Evolutionary conservation across 345 rosid species (phyloP).

Genomic region (Bretschneidera sinensis): DNA sequence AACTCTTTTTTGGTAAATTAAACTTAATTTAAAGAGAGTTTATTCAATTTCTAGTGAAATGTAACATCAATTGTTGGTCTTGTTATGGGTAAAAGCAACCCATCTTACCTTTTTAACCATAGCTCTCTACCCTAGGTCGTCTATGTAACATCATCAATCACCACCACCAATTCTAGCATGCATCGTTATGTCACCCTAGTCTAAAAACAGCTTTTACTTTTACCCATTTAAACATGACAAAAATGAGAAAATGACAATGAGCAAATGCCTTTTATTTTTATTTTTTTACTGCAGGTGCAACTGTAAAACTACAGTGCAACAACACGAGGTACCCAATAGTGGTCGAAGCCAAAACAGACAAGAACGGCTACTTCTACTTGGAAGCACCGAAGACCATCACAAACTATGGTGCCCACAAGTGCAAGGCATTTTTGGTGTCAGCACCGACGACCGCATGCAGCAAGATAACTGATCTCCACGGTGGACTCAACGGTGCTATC

Average conservation of each 20-base stretch:
- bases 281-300: constrained; percentile 52
- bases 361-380: constrained; percentile 71
- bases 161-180: background rate
- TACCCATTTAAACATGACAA: constrained; percentile 3
- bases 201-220: background rate
- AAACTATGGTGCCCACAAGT: constrained; percentile 70
- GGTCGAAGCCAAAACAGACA: constrained; percentile 45
- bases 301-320: constrained; percentile 66
- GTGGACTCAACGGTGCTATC: constrained; percentile 49
- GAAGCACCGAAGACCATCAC: constrained; percentile 68
- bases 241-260: constrained; percentile 1
- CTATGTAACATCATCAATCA: too few species aligned
- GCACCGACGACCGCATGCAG: constrained; percentile 41
- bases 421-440: constrained; percentile 49
- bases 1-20: too few species aligned
- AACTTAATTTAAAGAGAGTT: too few species aligned
- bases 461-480: constrained; percentile 45
- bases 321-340: constrained; percentile 36
- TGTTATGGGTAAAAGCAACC: too few species aligned
- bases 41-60: too few species aligned
- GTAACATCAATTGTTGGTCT: too few species aligned
- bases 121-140: too few species aligned
- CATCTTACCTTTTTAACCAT: too few species aligned
- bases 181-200: background rate
- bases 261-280: too few species aligned